These are phyloP conservation scores for Chaetomium fimeti DNA, from an alignment of 495 filamentous ascomycete species.

Conservation along the genomic window DNA sequence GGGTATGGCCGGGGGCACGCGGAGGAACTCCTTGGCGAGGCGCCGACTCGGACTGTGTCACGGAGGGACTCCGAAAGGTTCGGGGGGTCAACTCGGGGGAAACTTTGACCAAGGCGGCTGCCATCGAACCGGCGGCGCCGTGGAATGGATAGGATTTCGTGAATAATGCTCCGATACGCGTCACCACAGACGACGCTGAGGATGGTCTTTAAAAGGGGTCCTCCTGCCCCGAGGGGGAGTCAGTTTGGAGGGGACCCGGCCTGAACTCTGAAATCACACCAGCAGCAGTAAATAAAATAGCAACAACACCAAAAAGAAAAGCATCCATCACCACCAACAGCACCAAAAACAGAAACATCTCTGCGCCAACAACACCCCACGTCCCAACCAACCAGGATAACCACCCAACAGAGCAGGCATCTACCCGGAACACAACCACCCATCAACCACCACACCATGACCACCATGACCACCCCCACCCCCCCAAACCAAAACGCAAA, in stretches of 20 bases:
- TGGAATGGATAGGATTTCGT: not conserved
- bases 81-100: not conserved
- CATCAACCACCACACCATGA: not conserved
- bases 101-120: not conserved
- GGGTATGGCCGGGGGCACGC: conserved; percentile 3
- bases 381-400: too few relatives aligned
- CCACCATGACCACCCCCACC: conserved; percentile 12
- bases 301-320: too few relatives aligned
- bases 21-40: conserved; percentile 17
- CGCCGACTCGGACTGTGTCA: not conserved
- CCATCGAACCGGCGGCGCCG: not conserved
- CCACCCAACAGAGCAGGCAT: not conserved
- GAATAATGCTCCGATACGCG: conserved; percentile 12
- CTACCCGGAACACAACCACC: not conserved
- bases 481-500: too few relatives aligned
- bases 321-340: too few relatives aligned
- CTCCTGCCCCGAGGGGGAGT: not conserved
- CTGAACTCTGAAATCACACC: too few relatives aligned
- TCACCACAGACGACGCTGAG: not conserved
- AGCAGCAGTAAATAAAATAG: too few relatives aligned
- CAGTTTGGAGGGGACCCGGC: not conserved
- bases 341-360: not conserved
- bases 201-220: conserved; percentile 15
- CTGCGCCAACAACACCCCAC: too few relatives aligned
- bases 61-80: not conserved